Conservation (phyloP, 2,329 filamentous ascomycete genomes). For the Fusarium virguliforme region DNA sequence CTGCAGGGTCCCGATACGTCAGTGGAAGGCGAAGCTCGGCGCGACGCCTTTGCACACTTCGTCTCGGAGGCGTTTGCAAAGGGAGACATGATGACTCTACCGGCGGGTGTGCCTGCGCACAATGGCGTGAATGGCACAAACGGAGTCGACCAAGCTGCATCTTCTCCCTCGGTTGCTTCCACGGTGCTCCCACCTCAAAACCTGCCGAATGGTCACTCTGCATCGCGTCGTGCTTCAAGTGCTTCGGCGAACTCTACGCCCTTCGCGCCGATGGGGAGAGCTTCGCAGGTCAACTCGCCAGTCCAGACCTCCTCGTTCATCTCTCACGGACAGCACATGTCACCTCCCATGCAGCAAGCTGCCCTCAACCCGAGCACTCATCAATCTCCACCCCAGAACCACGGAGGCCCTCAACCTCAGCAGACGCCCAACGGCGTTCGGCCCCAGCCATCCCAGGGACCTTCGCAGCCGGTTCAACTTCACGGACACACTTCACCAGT, state of each 20-base stretch:
- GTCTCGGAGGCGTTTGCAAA: conserved; percentile 16
- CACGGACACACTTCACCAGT: conserved; percentile 15
- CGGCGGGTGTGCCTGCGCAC: conserved; percentile 12
- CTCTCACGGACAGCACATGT: conserved; percentile 20
- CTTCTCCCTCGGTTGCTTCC: conserved; percentile 15
- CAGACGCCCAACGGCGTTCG: conserved; percentile 8
- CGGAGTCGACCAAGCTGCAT: conserved; percentile 6
- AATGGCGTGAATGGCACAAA: conserved; percentile 32
- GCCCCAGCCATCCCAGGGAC: not conserved
- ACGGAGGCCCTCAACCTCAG: conserved; percentile 10
- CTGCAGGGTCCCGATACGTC: conserved; percentile 9
- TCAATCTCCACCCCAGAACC: conserved; percentile 4
- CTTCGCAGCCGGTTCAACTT: conserved; percentile 13
- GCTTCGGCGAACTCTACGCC: conserved; percentile 22
- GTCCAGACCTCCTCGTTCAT: conserved; percentile 17
- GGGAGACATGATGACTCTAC: conserved; percentile 28
- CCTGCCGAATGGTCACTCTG: conserved; percentile 26
- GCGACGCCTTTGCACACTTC: conserved; percentile 17
- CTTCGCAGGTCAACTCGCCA: conserved; percentile 16
- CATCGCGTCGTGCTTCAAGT: conserved; percentile 30
- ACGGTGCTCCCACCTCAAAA: conserved; percentile 21
- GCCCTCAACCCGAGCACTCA: conserved; percentile 7
- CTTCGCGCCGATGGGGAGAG: not conserved
- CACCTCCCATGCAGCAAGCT: conserved; percentile 28
- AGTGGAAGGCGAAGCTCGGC: conserved; percentile 14